These are phyloP conservation scores for Diaporthe citriasiana DNA, from an alignment of 2,329 filamentous ascomycete species.

Conservation along the genomic window DNA sequence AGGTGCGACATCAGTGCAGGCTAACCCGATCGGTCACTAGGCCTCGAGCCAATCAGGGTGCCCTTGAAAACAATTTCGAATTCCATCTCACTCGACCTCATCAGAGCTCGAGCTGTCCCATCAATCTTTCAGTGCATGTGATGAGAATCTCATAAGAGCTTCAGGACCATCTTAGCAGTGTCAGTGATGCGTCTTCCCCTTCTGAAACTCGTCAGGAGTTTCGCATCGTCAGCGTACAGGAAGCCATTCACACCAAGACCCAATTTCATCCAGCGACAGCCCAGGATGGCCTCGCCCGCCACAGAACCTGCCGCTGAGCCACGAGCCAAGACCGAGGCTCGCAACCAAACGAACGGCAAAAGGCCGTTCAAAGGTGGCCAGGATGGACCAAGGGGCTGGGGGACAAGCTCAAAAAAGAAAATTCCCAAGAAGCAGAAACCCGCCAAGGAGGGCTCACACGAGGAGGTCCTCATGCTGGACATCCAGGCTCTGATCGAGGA, in stretches of 20 bases:
- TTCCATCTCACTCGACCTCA: slow-evolving; percentile 26
- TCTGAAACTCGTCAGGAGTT: slow-evolving; percentile 4
- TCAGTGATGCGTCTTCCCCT: slow-evolving; percentile 10
- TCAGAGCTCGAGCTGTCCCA: neutral
- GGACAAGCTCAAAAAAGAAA: slow-evolving; percentile 61
- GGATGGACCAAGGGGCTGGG: slow-evolving; percentile 15
- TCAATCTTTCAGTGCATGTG: neutral
- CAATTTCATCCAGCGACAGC: neutral
- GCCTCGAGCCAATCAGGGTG: slow-evolving; percentile 34
- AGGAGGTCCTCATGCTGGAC: slow-evolving; percentile 77
- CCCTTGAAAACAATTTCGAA: slow-evolving; percentile 40
- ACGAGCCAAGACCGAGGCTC: slow-evolving; percentile 11
- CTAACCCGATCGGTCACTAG: slow-evolving; percentile 31
- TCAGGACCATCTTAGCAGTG: neutral
- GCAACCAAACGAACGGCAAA: slow-evolving; percentile 26
- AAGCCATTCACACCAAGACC: neutral
- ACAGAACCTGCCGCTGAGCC: slow-evolving; percentile 24
- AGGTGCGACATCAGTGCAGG: neutral
- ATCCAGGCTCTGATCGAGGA: slow-evolving; percentile 68
- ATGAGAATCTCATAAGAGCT: neutral
- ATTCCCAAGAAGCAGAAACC: slow-evolving; percentile 70
- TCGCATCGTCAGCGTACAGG: slow-evolving; percentile 24
- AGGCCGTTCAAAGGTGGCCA: slow-evolving; percentile 32
- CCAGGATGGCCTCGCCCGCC: slow-evolving; percentile 26
- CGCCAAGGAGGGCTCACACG: slow-evolving; percentile 69